phyloP scores from a whole-genome alignment of 257 asterid genomes.

The Fraxinus americana region DNA sequence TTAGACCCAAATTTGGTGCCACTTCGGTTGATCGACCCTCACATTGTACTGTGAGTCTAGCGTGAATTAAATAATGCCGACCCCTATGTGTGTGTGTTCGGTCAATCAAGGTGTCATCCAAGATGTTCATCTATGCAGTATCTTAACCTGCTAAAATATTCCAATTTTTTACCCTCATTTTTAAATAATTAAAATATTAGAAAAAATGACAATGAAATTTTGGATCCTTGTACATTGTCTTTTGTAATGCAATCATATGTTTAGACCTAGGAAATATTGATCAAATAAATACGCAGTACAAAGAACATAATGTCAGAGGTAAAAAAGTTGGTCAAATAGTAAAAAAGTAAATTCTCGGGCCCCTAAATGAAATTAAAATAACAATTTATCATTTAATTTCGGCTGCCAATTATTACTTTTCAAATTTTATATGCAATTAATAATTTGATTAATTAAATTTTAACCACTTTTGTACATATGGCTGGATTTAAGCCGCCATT shows the following conservation, averaged over 20 bases:
- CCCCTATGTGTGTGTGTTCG: too few relatives aligned
- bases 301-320: neutral
- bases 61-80: too few relatives aligned
- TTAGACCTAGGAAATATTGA: neutral
- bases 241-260: neutral
- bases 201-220: too few relatives aligned
- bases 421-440: slow-evolving; percentile 4
- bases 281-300: neutral
- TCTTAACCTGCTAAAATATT: too few relatives aligned
- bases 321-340: slow-evolving; percentile 38
- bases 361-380: slow-evolving; percentile 45
- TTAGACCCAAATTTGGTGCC: too few relatives aligned
- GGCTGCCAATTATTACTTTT: slow-evolving; percentile 27
- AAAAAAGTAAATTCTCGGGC: slow-evolving; percentile 56
- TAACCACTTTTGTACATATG: slow-evolving; percentile 28
- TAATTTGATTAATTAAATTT: slow-evolving; percentile 19
- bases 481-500: slow-evolving; percentile 27
- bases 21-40: too few relatives aligned
- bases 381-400: slow-evolving; percentile 19
- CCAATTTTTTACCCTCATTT: too few relatives aligned
- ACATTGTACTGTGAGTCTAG: too few relatives aligned
- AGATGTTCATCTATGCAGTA: too few relatives aligned
- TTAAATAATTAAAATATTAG: too few relatives aligned
- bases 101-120: too few relatives aligned
- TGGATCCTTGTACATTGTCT: neutral